These are phyloP conservation scores for Phytophthora meadii DNA, from an alignment of 352 stramenopile species.

Conservation along the genomic window DNA sequence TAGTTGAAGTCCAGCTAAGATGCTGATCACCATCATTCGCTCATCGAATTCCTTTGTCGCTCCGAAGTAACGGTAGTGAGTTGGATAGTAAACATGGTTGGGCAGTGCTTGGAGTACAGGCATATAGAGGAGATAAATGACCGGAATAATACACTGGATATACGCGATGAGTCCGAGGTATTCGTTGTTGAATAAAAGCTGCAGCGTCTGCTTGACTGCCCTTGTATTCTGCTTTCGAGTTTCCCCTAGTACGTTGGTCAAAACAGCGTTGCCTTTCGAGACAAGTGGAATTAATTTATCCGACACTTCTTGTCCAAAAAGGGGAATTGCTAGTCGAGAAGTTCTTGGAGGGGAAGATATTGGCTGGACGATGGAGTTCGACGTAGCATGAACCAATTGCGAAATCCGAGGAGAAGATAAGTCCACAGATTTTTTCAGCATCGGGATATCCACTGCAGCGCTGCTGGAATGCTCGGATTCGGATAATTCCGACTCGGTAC, in stretches of 20 bases:
- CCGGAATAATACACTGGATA: conserved; percentile 40
- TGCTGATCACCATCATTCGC: conserved; percentile 28
- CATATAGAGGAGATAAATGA: conserved; percentile 44
- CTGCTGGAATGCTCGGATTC: conserved; percentile 11
- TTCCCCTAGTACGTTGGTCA: conserved; percentile 19
- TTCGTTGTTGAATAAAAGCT: conserved; percentile 50
- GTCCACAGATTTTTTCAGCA: background rate
- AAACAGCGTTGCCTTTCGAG: conserved; percentile 12
- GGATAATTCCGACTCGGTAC: conserved; percentile 23
- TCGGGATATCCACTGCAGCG: background rate
- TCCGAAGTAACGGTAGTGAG: conserved; percentile 30
- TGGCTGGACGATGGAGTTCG: background rate
- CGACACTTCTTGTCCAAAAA: conserved; percentile 21
- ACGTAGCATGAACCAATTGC: conserved; percentile 2
- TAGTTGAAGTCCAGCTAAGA: conserved; percentile 27
- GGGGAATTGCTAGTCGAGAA: too few relatives aligned
- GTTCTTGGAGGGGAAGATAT: background rate
- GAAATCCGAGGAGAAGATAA: conserved; percentile 8
- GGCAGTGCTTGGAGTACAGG: conserved; percentile 26
- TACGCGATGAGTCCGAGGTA: conserved; percentile 44
- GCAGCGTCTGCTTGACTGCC: conserved; percentile 40
- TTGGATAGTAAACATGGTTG: conserved; percentile 40
- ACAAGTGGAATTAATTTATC: conserved; percentile 26
- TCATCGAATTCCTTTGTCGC: conserved; percentile 16
- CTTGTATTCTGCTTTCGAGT: conserved; percentile 35